Evolutionary conservation across 2,329 filamentous ascomycete genomes (phyloP), one percentile per base, ranked within the genome.

Genomic region (Diaporthe citri): DNA sequence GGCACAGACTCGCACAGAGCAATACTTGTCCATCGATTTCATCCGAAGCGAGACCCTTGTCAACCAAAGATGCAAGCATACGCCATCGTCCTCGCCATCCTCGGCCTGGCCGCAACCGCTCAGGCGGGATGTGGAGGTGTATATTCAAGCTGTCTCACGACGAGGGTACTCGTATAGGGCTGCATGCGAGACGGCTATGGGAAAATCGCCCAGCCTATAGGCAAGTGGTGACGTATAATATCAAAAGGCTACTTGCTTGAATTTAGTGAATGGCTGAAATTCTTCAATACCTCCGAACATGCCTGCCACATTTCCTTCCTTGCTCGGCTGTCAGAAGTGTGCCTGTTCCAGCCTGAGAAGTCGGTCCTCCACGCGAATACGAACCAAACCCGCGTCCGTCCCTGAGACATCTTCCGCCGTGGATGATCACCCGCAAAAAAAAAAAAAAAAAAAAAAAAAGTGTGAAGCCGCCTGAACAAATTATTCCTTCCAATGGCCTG

Each of bases 61-160:
- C n/a, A 9, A 12, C 15, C 59, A 36, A n/a, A 17, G 7, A 67
- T 52, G 62, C 62, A 52, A 25, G 12, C 62, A 31, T 67, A 67
- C 62, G 31, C 62, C 43, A 39, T 67, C 31, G 22, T 67, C 31
- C 62, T 67, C 62, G 17, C 43, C 62, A 25, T 67, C 43, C 62
- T 67, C 62, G 62, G 62, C 31, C 43, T 67, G 10, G 43, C 62
- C 31, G 43, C 62, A 5, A 25, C 31, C 22, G 46, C 31, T 17
- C 43, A 31, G 31, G 62, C 62, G 4, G 62, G 22, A 2, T 51
- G 62, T 13, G 62, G 62, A n/a, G n/a, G 43, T 51, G 1, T 39
- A 52, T 51, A 39, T 67, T 48, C 28, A 13, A 20, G 31, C 31
- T 36, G 62, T 7, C 43, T 64, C 10, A 13, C 25, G 41, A 22